Conservation (phyloP, 2,329 filamentous ascomycete species). For the Nigrospora sphaerica region DNA sequence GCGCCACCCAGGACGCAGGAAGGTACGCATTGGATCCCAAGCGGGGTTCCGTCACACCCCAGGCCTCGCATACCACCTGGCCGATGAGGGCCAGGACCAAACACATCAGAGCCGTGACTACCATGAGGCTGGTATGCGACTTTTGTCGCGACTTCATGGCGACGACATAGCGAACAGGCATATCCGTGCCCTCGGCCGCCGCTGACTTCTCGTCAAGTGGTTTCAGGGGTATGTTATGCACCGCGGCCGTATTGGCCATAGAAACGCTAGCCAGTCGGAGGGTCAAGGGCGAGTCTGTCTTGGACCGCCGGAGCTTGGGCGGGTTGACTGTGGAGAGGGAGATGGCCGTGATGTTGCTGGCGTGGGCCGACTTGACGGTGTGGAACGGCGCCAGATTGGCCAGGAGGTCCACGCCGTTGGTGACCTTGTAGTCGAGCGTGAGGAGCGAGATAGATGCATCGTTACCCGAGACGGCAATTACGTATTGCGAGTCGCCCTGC, state of each 20-base stretch:
- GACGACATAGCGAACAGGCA: conserved; percentile 63
- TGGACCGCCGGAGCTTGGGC: conserved; percentile 33
- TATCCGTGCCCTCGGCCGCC: conserved; percentile 30
- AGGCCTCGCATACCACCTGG: conserved; percentile 58
- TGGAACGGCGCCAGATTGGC: conserved; percentile 44
- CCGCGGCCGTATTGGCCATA: conserved; percentile 69
- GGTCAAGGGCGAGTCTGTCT: conserved; percentile 44
- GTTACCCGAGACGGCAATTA: conserved; percentile 72
- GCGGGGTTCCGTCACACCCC: conserved; percentile 47
- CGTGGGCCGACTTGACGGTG: conserved; percentile 48
- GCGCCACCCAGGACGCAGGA: conserved; percentile 30
- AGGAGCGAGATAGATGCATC: conserved; percentile 73
- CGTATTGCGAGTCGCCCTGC: conserved; percentile 64
- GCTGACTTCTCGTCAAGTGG: conserved; percentile 29
- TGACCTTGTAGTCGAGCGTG: conserved; percentile 62
- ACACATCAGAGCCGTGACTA: conserved; percentile 48
- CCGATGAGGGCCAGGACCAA: conserved; percentile 55
- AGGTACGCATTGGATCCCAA: conserved; percentile 50
- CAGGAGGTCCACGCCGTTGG: conserved; percentile 40
- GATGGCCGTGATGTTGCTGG: conserved; percentile 50
- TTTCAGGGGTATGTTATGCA: conserved; percentile 70
- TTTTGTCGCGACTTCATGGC: conserved; percentile 47
- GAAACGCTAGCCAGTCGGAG: conserved; percentile 77
- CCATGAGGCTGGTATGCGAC: conserved; percentile 42
- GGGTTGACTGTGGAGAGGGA: conserved; percentile 51